Percentiles rank a stretch among this genome's conserved stretches.
Evolutionary conservation across 306 rosid species (phyloP).

Genomic region (Trichosanthes truncata): DNA sequence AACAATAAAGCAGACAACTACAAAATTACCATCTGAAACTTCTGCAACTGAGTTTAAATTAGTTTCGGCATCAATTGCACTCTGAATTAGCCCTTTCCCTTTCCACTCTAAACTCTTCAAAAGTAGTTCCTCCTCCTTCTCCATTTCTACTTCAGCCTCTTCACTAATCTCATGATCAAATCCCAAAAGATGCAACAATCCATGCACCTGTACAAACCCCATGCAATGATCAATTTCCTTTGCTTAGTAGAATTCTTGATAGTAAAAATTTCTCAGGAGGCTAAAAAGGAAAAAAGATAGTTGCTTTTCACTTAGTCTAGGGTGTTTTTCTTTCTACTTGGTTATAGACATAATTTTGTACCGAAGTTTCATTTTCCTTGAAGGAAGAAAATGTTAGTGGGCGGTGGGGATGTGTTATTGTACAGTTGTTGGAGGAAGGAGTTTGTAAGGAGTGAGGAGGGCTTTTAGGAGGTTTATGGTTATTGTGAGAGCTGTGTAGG

Average conservation of each 20-base stretch:
- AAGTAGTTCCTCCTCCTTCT: constrained; percentile 72
- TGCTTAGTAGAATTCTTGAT: neutral
- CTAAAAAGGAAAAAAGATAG: neutral
- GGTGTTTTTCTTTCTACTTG: neutral
- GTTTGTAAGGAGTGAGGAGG: too few relatives aligned
- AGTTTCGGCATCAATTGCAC: constrained; percentile 45
- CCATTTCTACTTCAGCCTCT: constrained; percentile 86
- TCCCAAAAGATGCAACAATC: constrained; percentile 84
- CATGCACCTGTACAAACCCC: constrained; percentile 54
- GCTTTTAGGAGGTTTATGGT: too few relatives aligned
- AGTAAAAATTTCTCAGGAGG: neutral
- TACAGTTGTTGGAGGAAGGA: too few relatives aligned
- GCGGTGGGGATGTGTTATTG: too few relatives aligned
- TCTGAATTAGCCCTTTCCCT: constrained; percentile 81
- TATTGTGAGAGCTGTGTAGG: too few relatives aligned
- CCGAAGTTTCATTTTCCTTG: neutral
- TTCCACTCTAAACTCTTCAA: constrained; percentile 71
- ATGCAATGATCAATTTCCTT: constrained; percentile 7
- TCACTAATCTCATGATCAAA: constrained; percentile 86
- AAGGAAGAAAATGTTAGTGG: neutral
- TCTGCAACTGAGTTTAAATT: constrained; percentile 24
- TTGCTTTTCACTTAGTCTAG: neutral
- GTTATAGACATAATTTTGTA: neutral
- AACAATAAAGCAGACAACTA: neutral
- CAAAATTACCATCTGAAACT: constrained; percentile 36